Evolutionary conservation across 805 yeast genomes (phyloP).

Genomic region (Yarrowia sp.): DNA sequence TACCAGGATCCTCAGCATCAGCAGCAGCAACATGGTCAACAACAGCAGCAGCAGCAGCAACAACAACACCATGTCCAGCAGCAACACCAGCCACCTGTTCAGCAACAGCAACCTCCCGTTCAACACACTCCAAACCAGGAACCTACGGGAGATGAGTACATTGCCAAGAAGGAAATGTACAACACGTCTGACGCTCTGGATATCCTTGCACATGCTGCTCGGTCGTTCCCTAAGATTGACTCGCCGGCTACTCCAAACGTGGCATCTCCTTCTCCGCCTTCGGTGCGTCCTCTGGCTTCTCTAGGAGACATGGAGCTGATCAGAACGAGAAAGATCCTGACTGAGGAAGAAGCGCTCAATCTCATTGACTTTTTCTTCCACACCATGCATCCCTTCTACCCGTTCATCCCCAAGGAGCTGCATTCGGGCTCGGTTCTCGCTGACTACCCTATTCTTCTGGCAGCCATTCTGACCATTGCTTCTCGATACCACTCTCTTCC

Average conservation of each 20-base stretch:
- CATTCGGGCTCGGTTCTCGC: constrained; percentile 71
- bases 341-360: constrained; percentile 54
- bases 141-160: constrained; percentile 42
- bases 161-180: constrained; percentile 47
- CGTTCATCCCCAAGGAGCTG: constrained; percentile 78
- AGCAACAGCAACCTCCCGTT: background rate
- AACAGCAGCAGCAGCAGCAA: constrained; percentile 3
- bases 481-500: constrained; percentile 73
- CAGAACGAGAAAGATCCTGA: constrained; percentile 58
- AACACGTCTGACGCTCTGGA: constrained; percentile 52
- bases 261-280: constrained; percentile 11
- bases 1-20: constrained; percentile 10
- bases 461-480: constrained; percentile 81
- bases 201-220: constrained; percentile 52
- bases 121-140: background rate
- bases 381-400: constrained; percentile 89
- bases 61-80: background rate
- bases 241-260: constrained; percentile 19
- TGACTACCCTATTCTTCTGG: constrained; percentile 78
- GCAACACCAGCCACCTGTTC: background rate
- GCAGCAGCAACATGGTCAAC: constrained; percentile 4
- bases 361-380: constrained; percentile 61
- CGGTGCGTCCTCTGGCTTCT: constrained; percentile 19
- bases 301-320: constrained; percentile 71
- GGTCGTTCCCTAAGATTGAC: constrained; percentile 49